These are phyloP conservation scores for Kwoniella pini DNA, from an alignment of 768 basidiomycete genomes.

Conservation along the genomic window DNA sequence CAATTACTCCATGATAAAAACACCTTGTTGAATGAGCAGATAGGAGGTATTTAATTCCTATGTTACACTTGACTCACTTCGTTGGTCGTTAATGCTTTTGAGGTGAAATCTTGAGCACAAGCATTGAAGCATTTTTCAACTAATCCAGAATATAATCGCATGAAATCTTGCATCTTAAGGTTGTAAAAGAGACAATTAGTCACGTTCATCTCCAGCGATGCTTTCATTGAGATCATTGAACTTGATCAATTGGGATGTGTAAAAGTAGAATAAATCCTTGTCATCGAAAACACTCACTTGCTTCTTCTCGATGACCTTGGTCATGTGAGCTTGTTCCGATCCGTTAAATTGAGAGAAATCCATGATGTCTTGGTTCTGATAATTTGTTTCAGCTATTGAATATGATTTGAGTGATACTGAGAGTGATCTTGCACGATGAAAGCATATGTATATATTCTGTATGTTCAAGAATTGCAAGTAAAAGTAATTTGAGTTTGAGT, in stretches of 20 bases:
- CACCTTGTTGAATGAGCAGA: too few species aligned
- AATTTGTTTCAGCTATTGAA: not conserved
- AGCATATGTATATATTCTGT: too few species aligned
- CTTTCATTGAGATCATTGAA: too few species aligned
- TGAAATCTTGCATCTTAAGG: slow-evolving; percentile 99
- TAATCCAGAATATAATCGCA: slow-evolving; percentile 88
- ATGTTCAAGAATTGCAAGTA: too few species aligned
- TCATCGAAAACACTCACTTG: slow-evolving; percentile 66
- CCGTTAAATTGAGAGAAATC: slow-evolving; percentile 87
- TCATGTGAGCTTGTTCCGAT: slow-evolving; percentile 96
- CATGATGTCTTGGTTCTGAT: slow-evolving; percentile 59
- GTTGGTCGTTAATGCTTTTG: slow-evolving; percentile 87
- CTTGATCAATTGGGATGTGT: too few species aligned
- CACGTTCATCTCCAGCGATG: too few species aligned
- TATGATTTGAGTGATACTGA: not conserved
- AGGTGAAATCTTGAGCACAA: slow-evolving; percentile 95
- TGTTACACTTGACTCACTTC: slow-evolving; percentile 64
- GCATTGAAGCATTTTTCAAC: slow-evolving; percentile 95
- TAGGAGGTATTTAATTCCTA: too few species aligned
- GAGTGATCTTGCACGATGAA: too few species aligned
- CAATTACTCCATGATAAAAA: too few species aligned
- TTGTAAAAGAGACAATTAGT: too few species aligned
- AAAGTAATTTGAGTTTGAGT: too few species aligned
- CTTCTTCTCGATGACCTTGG: slow-evolving; percentile 78
- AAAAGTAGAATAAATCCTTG: too few species aligned